phyloP scores from a whole-genome alignment of 2,329 filamentous ascomycete genomes.

The Escovopsis weberi region DNA sequence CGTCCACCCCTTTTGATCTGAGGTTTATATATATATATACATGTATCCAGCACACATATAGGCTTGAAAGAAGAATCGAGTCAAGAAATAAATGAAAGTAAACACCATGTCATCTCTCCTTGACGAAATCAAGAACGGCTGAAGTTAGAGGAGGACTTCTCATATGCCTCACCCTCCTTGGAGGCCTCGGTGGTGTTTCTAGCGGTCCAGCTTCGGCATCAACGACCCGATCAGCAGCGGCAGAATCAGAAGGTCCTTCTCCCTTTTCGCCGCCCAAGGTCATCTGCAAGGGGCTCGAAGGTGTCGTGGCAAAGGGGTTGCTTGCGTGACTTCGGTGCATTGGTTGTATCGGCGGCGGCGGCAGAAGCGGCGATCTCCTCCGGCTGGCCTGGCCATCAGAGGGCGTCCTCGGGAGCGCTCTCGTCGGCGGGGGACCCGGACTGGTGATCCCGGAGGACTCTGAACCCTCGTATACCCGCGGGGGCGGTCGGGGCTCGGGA shows the following conservation, averaged over 20 bases:
- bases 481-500: slow-evolving; percentile 2
- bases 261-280: slow-evolving; percentile 18
- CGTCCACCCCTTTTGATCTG: too few relatives aligned
- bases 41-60: not conserved
- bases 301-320: not conserved
- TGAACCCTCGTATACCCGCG: slow-evolving; percentile 4
- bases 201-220: not conserved
- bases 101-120: not conserved
- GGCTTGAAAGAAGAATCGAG: not conserved
- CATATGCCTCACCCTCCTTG: slow-evolving; percentile 5
- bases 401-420: slow-evolving; percentile 25
- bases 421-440: slow-evolving; percentile 29
- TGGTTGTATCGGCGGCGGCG: not conserved
- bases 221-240: slow-evolving; percentile 9
- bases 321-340: not conserved
- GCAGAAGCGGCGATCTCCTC: slow-evolving; percentile 2
- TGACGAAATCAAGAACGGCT: slow-evolving; percentile 7
- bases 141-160: slow-evolving; percentile 12
- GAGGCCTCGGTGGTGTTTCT: not conserved
- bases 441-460: slow-evolving; percentile 11
- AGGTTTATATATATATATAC: not conserved
- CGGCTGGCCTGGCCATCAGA: slow-evolving; percentile 6
- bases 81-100: not conserved
- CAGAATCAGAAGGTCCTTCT: slow-evolving; percentile 14
- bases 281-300: slow-evolving; percentile 6